Percentiles rank a stretch among this genome's conserved stretches.
Evolutionary conservation across 225 moss, liverwort and hornwort species (phyloP).

Genomic region (Rhytidiadelphus loreus): DNA sequence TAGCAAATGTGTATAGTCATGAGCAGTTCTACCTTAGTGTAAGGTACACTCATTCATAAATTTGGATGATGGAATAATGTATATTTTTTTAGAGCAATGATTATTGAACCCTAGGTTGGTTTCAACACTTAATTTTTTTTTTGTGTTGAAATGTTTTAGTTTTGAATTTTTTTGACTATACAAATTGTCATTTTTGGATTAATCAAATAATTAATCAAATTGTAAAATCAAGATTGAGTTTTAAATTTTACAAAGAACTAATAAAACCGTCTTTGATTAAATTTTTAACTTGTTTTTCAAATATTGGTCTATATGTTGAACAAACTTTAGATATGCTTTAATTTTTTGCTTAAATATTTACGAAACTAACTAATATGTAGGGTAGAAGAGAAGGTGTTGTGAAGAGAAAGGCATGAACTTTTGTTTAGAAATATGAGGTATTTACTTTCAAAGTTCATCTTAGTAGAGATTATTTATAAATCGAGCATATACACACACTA

Average conservation of each 20-base stretch:
- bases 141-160: not conserved
- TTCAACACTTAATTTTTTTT: not conserved
- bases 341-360: not conserved
- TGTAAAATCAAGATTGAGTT: too few species aligned
- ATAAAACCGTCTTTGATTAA: too few species aligned
- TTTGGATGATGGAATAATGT: not conserved
- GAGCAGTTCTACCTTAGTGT: too few species aligned
- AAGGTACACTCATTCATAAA: not conserved
- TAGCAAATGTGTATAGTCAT: too few species aligned
- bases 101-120: not conserved
- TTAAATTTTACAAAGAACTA: too few species aligned
- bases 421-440: not conserved
- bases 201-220: not conserved
- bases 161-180: not conserved
- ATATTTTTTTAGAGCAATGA: not conserved
- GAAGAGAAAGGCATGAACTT: not conserved
- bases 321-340: not conserved
- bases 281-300: too few species aligned
- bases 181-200: not conserved
- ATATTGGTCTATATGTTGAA: not conserved
- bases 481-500: not conserved
- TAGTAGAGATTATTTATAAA: not conserved
- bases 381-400: not conserved
- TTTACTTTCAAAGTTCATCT: not conserved
- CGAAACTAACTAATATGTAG: not conserved